These are phyloP conservation scores for Orbilia quercus DNA, from an alignment of 2,329 filamentous ascomycete species.

Conservation along the genomic window DNA sequence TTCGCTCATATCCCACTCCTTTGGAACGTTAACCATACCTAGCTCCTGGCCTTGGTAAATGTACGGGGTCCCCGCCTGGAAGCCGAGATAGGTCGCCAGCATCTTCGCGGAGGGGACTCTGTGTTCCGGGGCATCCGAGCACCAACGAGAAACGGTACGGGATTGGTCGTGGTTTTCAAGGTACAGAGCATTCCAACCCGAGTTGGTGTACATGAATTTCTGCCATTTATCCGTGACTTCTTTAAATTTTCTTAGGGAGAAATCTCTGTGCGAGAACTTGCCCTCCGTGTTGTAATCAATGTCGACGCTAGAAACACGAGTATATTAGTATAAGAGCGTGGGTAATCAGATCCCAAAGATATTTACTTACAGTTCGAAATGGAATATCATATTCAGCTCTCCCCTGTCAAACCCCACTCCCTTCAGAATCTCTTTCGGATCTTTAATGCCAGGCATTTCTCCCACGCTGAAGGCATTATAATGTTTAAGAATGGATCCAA, in stretches of 20 bases:
- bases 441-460: slow-evolving; percentile 70
- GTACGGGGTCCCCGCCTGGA: slow-evolving; percentile 73
- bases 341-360: too few species aligned
- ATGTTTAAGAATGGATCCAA: slow-evolving; percentile 71
- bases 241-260: slow-evolving; percentile 68
- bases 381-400: slow-evolving; percentile 78
- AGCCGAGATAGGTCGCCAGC: slow-evolving; percentile 69
- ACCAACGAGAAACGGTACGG: slow-evolving; percentile 70
- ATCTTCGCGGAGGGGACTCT: slow-evolving; percentile 71
- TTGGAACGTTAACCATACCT: slow-evolving; percentile 72
- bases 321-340: too few species aligned
- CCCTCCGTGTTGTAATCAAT: slow-evolving; percentile 66
- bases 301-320: slow-evolving; percentile 63
- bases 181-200: slow-evolving; percentile 74
- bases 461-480: slow-evolving; percentile 78
- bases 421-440: slow-evolving; percentile 67
- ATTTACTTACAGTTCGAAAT: slow-evolving; percentile 71
- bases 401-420: slow-evolving; percentile 69
- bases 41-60: slow-evolving; percentile 78
- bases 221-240: slow-evolving; percentile 70
- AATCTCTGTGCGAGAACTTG: slow-evolving; percentile 65
- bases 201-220: slow-evolving; percentile 70
- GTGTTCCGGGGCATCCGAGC: slow-evolving; percentile 63
- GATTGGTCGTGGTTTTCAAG: slow-evolving; percentile 76
- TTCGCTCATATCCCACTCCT: slow-evolving; percentile 71